A percentile compares a stretch with the other conserved stretches of the same genome.
Conservation (phyloP, 2,329 filamentous ascomycete species). For the Colletotrichum sp. region DNA sequence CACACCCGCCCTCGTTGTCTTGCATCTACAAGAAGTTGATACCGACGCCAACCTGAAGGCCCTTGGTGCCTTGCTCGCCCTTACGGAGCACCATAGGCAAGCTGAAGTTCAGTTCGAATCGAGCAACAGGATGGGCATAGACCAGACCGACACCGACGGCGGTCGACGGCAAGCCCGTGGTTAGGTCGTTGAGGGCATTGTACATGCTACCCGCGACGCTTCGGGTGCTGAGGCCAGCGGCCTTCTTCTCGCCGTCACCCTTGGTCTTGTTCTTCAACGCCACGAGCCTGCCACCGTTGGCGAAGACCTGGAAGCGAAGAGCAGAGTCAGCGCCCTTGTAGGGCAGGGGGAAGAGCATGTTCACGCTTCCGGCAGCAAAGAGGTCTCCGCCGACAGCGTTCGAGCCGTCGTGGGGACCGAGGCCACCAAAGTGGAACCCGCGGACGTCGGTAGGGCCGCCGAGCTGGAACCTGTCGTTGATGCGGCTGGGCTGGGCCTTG, state of each 20-base stretch:
- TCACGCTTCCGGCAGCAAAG: slow-evolving; percentile 88
- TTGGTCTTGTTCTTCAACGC: slow-evolving; percentile 69
- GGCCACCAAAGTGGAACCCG: slow-evolving; percentile 87
- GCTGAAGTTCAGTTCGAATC: slow-evolving; percentile 96
- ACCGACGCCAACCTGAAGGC: slow-evolving; percentile 92
- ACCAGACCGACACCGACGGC: slow-evolving; percentile 90
- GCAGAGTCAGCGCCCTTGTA: slow-evolving; percentile 82
- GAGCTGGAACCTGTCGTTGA: slow-evolving; percentile 95
- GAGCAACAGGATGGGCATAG: slow-evolving; percentile 90
- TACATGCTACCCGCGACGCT: slow-evolving; percentile 60
- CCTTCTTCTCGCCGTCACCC: slow-evolving; percentile 40
- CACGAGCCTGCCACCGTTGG: slow-evolving; percentile 87
- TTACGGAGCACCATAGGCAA: slow-evolving; percentile 81
- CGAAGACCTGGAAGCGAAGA: slow-evolving; percentile 85
- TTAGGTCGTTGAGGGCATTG: slow-evolving; percentile 71
- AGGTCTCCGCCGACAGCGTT: slow-evolving; percentile 92
- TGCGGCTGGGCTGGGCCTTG: slow-evolving; percentile 70
- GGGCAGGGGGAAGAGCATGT: slow-evolving; percentile 84
- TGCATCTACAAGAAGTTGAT: slow-evolving; percentile 85
- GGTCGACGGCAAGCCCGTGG: slow-evolving; percentile 79
- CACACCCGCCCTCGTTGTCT: neutral
- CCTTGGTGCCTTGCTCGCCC: slow-evolving; percentile 89
- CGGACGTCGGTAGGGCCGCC: slow-evolving; percentile 94
- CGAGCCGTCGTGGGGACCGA: slow-evolving; percentile 84
- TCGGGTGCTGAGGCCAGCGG: slow-evolving; percentile 38